phyloP scores from a whole-genome alignment of 23 red algal species.

The Cyanidioschyzon merolae region DNA sequence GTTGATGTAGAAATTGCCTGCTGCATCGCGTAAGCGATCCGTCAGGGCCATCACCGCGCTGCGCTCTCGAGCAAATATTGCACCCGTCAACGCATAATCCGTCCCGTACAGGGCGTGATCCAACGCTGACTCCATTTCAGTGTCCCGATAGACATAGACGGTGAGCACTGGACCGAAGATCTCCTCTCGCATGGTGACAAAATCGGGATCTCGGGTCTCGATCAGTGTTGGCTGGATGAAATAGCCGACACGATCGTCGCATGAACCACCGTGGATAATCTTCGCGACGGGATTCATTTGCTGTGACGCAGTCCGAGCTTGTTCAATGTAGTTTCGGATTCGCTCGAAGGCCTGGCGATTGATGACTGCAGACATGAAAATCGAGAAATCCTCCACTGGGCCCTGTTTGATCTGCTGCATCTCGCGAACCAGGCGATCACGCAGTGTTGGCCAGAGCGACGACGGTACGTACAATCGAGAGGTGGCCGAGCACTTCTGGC shows the following conservation, averaged over 20 bases:
- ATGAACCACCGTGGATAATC: conserved; percentile 22
- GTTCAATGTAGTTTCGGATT: conserved; percentile 30
- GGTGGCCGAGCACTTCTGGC: conserved; percentile 55
- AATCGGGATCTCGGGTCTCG: conserved; percentile 31
- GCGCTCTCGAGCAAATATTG: conserved; percentile 39
- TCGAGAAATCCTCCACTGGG: conserved; percentile 20
- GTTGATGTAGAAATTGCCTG: conserved; percentile 66
- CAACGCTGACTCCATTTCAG: conserved; percentile 14
- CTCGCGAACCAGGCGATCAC: conserved; percentile 21
- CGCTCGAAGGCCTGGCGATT: conserved; percentile 30
- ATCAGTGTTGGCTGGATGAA: conserved; percentile 45
- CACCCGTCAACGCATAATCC: conserved; percentile 39
- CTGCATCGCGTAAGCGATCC: conserved; percentile 26
- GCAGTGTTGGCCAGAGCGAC: conserved; percentile 33
- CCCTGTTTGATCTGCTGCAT: conserved; percentile 22
- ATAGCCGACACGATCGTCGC: conserved; percentile 24
- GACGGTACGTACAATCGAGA: conserved; percentile 41
- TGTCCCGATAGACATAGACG: conserved; percentile 22
- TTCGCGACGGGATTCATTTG: not conserved
- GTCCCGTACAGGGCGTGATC: conserved; percentile 11
- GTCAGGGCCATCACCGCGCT: conserved; percentile 9
- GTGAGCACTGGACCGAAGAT: conserved; percentile 50
- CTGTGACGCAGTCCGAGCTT: conserved; percentile 1
- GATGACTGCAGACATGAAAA: conserved; percentile 46
- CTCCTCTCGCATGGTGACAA: conserved; percentile 42